Evolutionary conservation across 257 asterid genomes (phyloP), one percentile per base, ranked within the genome.

Genomic region (Perilla frutescens): DNA sequence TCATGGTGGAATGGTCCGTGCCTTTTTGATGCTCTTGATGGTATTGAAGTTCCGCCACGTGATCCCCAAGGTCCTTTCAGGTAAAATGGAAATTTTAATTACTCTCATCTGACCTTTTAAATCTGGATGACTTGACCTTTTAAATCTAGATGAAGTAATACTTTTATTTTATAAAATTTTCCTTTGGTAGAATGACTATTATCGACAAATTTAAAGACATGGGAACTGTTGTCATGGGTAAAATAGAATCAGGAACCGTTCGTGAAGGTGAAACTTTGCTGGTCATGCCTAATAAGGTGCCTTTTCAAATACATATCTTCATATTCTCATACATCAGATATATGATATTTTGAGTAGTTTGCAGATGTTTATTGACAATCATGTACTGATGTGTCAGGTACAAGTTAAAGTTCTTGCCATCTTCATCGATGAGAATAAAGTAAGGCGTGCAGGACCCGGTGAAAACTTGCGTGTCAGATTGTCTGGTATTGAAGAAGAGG

Each of bases 161-260:
- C 26, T 29, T 65, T 32, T 31, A 3, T 13, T 45, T 26, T 11
- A 31, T 45, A 11, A 12, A 45, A 5, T 4, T 32, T 66, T 32
- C 79, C n/a, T 65, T 62, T 58, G 65, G 70, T 71, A 95, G 99
- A 78, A 76, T 95, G 88, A 93, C 99, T 71, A 83, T 92, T 56
- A 90, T 95, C 0, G 97, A 92, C 85, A 95, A 85, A 80, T 95
- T 90, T 78, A 92, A 95, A 75, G 99, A 90, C 81, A 79, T 90
- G 99, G 99, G 99, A 76, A 90, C 96, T 69, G 97, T 92, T 69
- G 87, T 95, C 62, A 95, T 95, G 99, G 99, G 99, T 39, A 95
- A 95, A 84, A 80, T 92, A 47, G 99, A 95, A 85, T 88, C 97
- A 36, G 99, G 99, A 41, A 90, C 92, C 77, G 70, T 95, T 53